These are phyloP conservation scores for Cytospora chrysosperma DNA, from an alignment of 2,329 filamentous ascomycete species.

Conservation along the genomic window DNA sequence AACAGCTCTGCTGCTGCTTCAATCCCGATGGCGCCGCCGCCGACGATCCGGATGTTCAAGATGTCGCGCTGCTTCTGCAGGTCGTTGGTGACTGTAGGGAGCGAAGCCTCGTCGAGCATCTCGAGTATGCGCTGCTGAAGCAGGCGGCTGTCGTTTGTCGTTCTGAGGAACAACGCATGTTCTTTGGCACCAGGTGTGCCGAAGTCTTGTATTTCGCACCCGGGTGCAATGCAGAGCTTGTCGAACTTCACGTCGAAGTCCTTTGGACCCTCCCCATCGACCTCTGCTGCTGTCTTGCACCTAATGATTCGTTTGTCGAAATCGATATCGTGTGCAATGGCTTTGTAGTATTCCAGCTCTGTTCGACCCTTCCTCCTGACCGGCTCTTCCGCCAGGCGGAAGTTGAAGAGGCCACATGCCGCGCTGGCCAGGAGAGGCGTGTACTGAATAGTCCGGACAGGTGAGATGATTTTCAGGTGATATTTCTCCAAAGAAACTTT, in stretches of 20 bases:
- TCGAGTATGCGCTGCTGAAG: constrained; percentile 37
- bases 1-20: constrained; percentile 44
- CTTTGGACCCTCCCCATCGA: constrained; percentile 30
- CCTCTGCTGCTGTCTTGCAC: constrained; percentile 35
- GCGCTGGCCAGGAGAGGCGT: constrained; percentile 46
- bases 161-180: constrained; percentile 39
- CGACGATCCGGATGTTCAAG: constrained; percentile 40
- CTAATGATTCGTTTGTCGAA: constrained; percentile 34
- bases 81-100: constrained; percentile 28
- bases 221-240: constrained; percentile 41
- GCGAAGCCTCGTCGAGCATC: constrained; percentile 29
- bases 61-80: constrained; percentile 33
- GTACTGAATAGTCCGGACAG: constrained; percentile 41
- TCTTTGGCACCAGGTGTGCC: constrained; percentile 39
- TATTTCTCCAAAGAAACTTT: constrained; percentile 37
- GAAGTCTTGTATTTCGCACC: constrained; percentile 42
- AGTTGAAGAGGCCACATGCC: constrained; percentile 44
- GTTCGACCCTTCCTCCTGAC: constrained; percentile 36
- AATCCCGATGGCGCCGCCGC: constrained; percentile 42
- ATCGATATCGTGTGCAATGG: constrained; percentile 38
- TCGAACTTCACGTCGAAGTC: constrained; percentile 42
- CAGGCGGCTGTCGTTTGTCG: constrained; percentile 34
- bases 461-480: constrained; percentile 41
- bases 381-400: constrained; percentile 45
- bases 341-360: constrained; percentile 39